phyloP scores from a whole-genome alignment of 495 filamentous ascomycete species.

The Staphylotrichum longicolle region DNA sequence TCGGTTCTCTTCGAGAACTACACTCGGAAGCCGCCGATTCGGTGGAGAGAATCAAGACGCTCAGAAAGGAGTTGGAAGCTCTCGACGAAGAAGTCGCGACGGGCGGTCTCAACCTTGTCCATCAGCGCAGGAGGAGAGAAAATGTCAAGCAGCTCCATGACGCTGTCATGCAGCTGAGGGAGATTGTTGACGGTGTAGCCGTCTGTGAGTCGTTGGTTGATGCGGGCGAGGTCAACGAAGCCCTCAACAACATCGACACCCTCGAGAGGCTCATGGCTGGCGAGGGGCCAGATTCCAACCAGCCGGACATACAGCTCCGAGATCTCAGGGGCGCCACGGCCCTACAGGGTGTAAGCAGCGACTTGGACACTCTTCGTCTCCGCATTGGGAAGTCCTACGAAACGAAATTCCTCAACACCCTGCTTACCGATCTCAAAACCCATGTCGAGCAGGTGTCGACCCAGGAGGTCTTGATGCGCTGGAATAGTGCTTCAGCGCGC shows the following conservation, averaged over 20 bases:
- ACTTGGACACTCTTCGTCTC: slow-evolving; percentile 68
- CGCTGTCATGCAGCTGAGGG: slow-evolving; percentile 76
- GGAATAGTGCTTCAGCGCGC: slow-evolving; percentile 54
- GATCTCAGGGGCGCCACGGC: slow-evolving; percentile 80
- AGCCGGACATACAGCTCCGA: slow-evolving; percentile 39
- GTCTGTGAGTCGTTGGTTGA: slow-evolving; percentile 80
- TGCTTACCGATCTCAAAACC: slow-evolving; percentile 75
- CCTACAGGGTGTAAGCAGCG: slow-evolving; percentile 73
- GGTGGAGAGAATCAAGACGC: slow-evolving; percentile 75
- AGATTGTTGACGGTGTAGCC: slow-evolving; percentile 71
- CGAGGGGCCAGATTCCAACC: slow-evolving; percentile 38
- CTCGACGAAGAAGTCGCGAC: slow-evolving; percentile 87
- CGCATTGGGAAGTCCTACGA: slow-evolving; percentile 88
- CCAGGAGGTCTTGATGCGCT: slow-evolving; percentile 74
- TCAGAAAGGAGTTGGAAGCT: slow-evolving; percentile 73
- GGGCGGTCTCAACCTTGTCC: slow-evolving; percentile 80
- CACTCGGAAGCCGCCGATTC: slow-evolving; percentile 92
- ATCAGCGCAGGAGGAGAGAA: slow-evolving; percentile 73
- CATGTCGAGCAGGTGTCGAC: slow-evolving; percentile 76
- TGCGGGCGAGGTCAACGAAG: slow-evolving; percentile 72
- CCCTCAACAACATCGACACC: slow-evolving; percentile 69
- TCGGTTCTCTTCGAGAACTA: slow-evolving; percentile 85
- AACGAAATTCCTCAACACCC: slow-evolving; percentile 68
- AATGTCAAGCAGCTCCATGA: slow-evolving; percentile 81
- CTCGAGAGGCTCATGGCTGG: slow-evolving; percentile 79